Percentiles rank a stretch among this genome's conserved stretches.
phyloP scores from a whole-genome alignment of 306 rosid species.

The Sechiopsis laciniata region DNA sequence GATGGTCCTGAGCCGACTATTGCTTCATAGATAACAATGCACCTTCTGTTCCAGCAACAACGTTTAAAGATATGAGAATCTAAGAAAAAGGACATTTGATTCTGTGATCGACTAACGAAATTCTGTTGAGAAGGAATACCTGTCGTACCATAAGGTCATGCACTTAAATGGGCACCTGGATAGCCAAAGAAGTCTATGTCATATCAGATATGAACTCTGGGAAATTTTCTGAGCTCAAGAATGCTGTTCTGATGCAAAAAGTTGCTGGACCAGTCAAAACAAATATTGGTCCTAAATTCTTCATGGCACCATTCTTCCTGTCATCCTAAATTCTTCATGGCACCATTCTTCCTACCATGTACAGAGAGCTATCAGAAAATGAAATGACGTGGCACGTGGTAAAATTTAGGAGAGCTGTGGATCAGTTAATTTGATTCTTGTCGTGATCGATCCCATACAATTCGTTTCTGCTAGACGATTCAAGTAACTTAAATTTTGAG shows the following conservation, averaged over 20 bases:
- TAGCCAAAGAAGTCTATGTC: not conserved
- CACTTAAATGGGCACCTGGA: not conserved
- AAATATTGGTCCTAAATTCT: not conserved
- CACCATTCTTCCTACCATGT: too few species aligned
- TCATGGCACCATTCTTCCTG: not conserved
- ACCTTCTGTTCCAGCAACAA: not conserved
- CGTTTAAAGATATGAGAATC: not conserved
- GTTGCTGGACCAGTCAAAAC: not conserved
- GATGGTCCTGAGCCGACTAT: constrained; percentile 22
- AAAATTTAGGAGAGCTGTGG: not conserved
- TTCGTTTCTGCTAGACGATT: not conserved
- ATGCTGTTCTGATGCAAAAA: constrained; percentile 6
- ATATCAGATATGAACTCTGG: not conserved
- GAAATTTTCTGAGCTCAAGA: not conserved
- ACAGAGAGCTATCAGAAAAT: not conserved
- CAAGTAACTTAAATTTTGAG: not conserved
- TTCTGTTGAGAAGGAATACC: not conserved
- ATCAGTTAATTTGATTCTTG: not conserved
- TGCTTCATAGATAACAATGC: constrained; percentile 2
- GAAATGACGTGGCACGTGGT: not conserved
- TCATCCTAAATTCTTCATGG: too few species aligned
- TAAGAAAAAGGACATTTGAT: not conserved
- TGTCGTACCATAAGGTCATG: not conserved
- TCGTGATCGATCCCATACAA: not conserved
- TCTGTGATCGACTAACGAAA: not conserved